A percentile compares a stretch with the other conserved stretches of the same genome.
These are phyloP conservation scores for Panaeolus cyanescens DNA, from an alignment of 768 basidiomycete species.

Conservation along the genomic window DNA sequence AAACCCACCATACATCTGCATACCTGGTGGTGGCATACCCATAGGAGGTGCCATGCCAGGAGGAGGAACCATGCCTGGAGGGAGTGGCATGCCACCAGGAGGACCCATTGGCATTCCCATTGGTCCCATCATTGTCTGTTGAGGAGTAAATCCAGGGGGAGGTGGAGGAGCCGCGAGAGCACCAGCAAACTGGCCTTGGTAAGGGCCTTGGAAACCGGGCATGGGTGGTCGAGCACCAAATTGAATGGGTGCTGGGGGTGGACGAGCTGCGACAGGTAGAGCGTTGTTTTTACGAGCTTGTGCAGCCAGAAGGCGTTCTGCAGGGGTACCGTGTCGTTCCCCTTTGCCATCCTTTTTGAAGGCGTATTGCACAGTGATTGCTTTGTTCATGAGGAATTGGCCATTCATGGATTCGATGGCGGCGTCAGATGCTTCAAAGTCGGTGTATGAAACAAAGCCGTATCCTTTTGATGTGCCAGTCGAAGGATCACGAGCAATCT, in stretches of 20 bases:
- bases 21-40: slow-evolving; percentile 29
- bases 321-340: slow-evolving; percentile 94
- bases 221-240: slow-evolving; percentile 69
- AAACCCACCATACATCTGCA: slow-evolving; percentile 25
- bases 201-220: slow-evolving; percentile 73
- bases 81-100: slow-evolving; percentile 30
- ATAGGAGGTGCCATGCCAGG: slow-evolving; percentile 31
- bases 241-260: slow-evolving; percentile 73
- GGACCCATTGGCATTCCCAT: slow-evolving; percentile 45
- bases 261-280: slow-evolving; percentile 73
- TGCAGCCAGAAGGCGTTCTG: slow-evolving; percentile 94
- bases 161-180: slow-evolving; percentile 81
- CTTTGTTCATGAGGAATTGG: slow-evolving; percentile 98
- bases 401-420: slow-evolving; percentile 97
- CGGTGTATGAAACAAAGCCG: slow-evolving; percentile 96
- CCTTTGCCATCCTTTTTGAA: slow-evolving; percentile 99
- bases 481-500: slow-evolving; percentile 92
- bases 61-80: slow-evolving; percentile 20
- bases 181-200: slow-evolving; percentile 94
- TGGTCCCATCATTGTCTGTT: slow-evolving; percentile 64
- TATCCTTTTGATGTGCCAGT: slow-evolving; percentile 92
- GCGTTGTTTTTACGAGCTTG: slow-evolving; percentile 97
- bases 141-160: slow-evolving; percentile 76
- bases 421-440: slow-evolving; percentile 96
- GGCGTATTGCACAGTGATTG: slow-evolving; percentile 95